Percentiles rank a stretch among this genome's conserved stretches.
Conservation (phyloP, 306 rosid genomes). For the Quercus wislizeni region DNA sequence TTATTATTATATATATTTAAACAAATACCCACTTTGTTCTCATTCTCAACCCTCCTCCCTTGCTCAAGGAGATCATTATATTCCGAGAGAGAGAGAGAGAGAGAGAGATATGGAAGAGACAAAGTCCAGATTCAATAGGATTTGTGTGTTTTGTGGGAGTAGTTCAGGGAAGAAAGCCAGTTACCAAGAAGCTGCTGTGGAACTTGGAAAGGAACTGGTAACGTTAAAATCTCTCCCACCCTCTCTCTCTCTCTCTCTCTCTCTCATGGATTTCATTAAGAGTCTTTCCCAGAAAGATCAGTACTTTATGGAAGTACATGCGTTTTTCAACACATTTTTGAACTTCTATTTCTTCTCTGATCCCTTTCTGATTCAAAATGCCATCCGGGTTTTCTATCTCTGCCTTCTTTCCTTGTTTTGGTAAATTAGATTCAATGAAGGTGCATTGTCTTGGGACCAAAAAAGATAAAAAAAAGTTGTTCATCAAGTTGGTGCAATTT, state of each 20-base stretch:
- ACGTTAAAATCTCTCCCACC: neutral
- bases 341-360: neutral
- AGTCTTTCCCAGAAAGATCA: neutral
- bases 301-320: neutral
- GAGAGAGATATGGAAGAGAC: constrained; percentile 62
- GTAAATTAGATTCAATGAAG: neutral
- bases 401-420: neutral
- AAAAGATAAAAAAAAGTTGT: neutral
- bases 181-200: constrained; percentile 93
- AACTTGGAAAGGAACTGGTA: constrained; percentile 91
- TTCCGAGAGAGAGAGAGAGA: constrained; percentile 10
- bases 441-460: neutral
- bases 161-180: constrained; percentile 91
- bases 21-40: constrained; percentile 30
- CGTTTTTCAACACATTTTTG: neutral
- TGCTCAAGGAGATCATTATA: constrained; percentile 15
- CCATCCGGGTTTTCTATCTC: neutral
- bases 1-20: constrained; percentile 10
- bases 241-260: neutral
- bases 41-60: constrained; percentile 36
- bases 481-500: neutral
- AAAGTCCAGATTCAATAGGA: constrained; percentile 80
- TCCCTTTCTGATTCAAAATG: neutral
- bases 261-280: neutral
- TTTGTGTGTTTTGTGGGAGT: constrained; percentile 98